Evolutionary conservation across 768 basidiomycete genomes (phyloP), one percentile per base, ranked within the genome.

Genomic region (Pilatotrama ljubarskyi): DNA sequence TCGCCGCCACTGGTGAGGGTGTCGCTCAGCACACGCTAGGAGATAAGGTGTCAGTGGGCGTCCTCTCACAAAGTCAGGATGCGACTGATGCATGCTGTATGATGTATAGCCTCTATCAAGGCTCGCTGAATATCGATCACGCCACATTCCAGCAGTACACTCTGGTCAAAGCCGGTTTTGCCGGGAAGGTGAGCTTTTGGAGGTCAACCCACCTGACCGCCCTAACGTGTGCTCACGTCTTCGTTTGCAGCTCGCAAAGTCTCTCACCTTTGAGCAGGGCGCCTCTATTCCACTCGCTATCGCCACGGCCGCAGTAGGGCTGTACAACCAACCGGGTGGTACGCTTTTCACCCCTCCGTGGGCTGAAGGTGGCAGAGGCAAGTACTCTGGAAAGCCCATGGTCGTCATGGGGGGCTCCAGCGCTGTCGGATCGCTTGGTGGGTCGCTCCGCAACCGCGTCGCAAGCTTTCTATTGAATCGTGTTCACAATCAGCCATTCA

Each of bases 1-100:
- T 66, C 11, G 72, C 66, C n/a, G 68, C 58, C 14, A 68, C 72
- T 24, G 77, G 77, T 3, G 69, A 72, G 32, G 72, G 70, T 15
- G 76, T 77, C 0, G 56, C 61, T 13, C 59, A 64, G 41, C 73
- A 70, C 54, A 65, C 66, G 40, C 61, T 65, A 14, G 76, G 76
- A 9, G 75, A 76, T 56, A 62, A 67, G 57, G 71, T 76, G 69
- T 72, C 36, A 52, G 69, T 32, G 7, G 5, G 3, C 0, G 14
- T 17, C 15, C 3, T 9, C 32, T 13, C 7, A 24, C 50, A 20
- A 35, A 36, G 29, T 11, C 10, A 7, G n/a, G 38, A 40, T 13
- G 38, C 38, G 38, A 40, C n/a, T 40, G 38, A n/a, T 9, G 11
- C 35, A 37, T n/a, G 13, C 20, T 65, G 32, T 62, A 64, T 46